Percentiles rank a stretch among this genome's conserved stretches.
Evolutionary conservation across 2,329 filamentous ascomycete species (phyloP).

Genomic region (Ustulina deusta): DNA sequence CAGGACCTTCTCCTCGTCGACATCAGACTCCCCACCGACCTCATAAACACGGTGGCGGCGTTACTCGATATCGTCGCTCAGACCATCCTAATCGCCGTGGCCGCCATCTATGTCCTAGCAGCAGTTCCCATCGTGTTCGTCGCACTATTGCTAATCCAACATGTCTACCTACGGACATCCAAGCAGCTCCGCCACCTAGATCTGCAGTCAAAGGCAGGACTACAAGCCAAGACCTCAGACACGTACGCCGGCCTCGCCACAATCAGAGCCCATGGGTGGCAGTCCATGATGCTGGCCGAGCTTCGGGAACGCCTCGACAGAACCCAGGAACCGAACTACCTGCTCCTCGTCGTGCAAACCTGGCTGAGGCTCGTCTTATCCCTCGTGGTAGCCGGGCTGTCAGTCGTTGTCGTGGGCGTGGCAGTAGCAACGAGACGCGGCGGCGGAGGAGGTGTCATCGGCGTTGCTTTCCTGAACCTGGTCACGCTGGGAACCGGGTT

Average conservation of each 20-base stretch:
- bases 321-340: conserved; percentile 65
- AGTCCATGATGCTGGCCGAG: conserved; percentile 48
- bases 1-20: conserved; percentile 47
- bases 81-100: conserved; percentile 55
- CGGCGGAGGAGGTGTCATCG: conserved; percentile 50
- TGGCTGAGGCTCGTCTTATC: conserved; percentile 66
- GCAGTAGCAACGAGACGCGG: conserved; percentile 56
- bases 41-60: conserved; percentile 38
- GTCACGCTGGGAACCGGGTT: conserved; percentile 45
- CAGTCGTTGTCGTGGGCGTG: conserved; percentile 58
- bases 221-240: conserved; percentile 60
- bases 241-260: conserved; percentile 57
- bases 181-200: conserved; percentile 61
- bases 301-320: conserved; percentile 57
- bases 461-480: conserved; percentile 54
- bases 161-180: conserved; percentile 60
- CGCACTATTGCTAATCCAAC: conserved; percentile 56
- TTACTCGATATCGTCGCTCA: conserved; percentile 51
- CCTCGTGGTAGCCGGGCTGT: conserved; percentile 62
- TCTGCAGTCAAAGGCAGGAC: conserved; percentile 60
- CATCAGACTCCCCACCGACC: conserved; percentile 35
- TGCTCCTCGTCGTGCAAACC: conserved; percentile 64
- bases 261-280: conserved; percentile 61
- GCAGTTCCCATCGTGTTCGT: conserved; percentile 55
- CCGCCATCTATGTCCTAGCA: conserved; percentile 55